Evolutionary conservation across 495 filamentous ascomycete genomes (phyloP).

Genomic region (Talaromyces adpressus): DNA sequence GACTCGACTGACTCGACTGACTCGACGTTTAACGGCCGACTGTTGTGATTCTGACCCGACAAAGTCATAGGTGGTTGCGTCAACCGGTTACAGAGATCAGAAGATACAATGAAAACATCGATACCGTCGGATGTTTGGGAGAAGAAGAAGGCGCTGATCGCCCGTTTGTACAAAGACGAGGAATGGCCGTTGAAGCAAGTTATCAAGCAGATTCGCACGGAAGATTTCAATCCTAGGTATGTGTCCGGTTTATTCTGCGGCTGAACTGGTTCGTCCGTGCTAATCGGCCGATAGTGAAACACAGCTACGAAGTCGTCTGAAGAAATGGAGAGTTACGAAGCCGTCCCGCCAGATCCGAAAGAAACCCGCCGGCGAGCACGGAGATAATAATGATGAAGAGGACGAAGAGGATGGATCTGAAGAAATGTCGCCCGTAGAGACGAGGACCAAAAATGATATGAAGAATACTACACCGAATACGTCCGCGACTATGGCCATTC

Average conservation of each 20-base stretch:
- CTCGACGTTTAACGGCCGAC: background rate
- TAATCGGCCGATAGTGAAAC: constrained; percentile 28
- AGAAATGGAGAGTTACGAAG: constrained; percentile 45
- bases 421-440: constrained; percentile 5
- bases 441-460: constrained; percentile 2
- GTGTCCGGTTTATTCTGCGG: background rate
- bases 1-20: background rate
- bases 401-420: constrained; percentile 3
- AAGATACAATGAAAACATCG: constrained; percentile 35
- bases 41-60: background rate
- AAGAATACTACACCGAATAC: constrained; percentile 12
- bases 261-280: background rate
- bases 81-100: background rate
- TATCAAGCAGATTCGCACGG: constrained; percentile 41
- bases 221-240: constrained; percentile 44
- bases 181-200: constrained; percentile 45
- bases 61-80: background rate
- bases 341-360: constrained; percentile 40
- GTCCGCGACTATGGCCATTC: background rate
- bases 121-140: constrained; percentile 45
- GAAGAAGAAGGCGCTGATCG: constrained; percentile 41
- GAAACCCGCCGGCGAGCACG: constrained; percentile 28
- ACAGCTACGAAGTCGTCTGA: constrained; percentile 38
- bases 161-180: constrained; percentile 41
- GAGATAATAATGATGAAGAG: constrained; percentile 17